Conservation (phyloP, 1,139 yeast species). For the Williopsis jadinii region DNA sequence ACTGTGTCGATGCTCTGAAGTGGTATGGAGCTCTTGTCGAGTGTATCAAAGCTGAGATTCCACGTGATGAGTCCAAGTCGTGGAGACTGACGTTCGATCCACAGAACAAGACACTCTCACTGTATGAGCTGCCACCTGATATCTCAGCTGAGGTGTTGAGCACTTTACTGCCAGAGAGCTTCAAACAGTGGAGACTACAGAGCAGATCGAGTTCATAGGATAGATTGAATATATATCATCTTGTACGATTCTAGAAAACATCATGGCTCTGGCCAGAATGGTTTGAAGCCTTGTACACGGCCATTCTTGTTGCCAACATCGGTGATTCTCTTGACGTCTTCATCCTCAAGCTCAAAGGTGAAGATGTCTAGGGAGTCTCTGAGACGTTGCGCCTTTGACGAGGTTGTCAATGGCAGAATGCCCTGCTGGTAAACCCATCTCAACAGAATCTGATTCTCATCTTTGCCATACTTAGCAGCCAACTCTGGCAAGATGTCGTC, state of each 20-base stretch:
- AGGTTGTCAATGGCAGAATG: conserved; percentile 39
- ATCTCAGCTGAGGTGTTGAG: conserved; percentile 9
- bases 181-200: conserved; percentile 17
- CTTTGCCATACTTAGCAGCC: conserved; percentile 28
- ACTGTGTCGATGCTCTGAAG: conserved; percentile 70
- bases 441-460: conserved; percentile 30
- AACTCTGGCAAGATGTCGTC: conserved; percentile 20
- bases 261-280: conserved; percentile 26
- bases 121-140: conserved; percentile 20
- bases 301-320: conserved; percentile 18
- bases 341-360: conserved; percentile 31
- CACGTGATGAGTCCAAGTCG: conserved; percentile 40
- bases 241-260: background rate
- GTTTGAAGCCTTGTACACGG: conserved; percentile 2
- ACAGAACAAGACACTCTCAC: conserved; percentile 30
- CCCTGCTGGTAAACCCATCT: conserved; percentile 35
- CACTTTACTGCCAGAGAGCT: conserved; percentile 14
- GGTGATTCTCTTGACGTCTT: conserved; percentile 29
- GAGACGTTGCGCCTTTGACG: conserved; percentile 37
- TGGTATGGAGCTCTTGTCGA: conserved; percentile 83
- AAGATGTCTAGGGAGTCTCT: conserved; percentile 36
- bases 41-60: conserved; percentile 59
- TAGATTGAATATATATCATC: background rate
- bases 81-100: conserved; percentile 39
- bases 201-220: conserved; percentile 1